phyloP scores from a whole-genome alignment of 352 stramenopile genomes.

The Blastocystis sp. region DNA sequence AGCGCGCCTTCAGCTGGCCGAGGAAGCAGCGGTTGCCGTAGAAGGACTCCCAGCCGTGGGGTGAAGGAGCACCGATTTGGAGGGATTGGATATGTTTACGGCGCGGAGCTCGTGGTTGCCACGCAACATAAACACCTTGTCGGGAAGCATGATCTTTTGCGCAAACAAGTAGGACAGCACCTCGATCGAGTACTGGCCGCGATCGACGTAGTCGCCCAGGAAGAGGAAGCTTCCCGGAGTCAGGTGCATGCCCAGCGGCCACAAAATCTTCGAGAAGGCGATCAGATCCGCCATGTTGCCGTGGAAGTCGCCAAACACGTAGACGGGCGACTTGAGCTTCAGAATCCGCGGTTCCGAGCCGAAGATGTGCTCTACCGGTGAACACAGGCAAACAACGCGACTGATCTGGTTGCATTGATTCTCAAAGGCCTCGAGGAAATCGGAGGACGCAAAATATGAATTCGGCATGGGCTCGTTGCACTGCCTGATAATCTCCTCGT shows the following conservation, averaged over 20 bases:
- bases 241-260: slow-evolving; percentile 84
- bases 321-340: slow-evolving; percentile 84
- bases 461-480: slow-evolving; percentile 62
- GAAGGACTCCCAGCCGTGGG: slow-evolving; percentile 82
- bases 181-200: slow-evolving; percentile 87
- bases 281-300: slow-evolving; percentile 87
- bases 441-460: slow-evolving; percentile 48
- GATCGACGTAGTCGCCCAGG: slow-evolving; percentile 89
- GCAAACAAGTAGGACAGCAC: slow-evolving; percentile 86
- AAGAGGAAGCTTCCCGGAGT: slow-evolving; percentile 90
- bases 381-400: not conserved
- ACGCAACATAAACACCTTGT: slow-evolving; percentile 82
- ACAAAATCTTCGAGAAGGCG: slow-evolving; percentile 91
- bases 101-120: slow-evolving; percentile 85
- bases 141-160: slow-evolving; percentile 83
- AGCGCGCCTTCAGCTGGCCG: slow-evolving; percentile 80
- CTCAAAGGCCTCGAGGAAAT: slow-evolving; percentile 62
- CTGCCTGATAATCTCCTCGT: slow-evolving; percentile 65
- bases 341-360: slow-evolving; percentile 78
- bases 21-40: slow-evolving; percentile 84
- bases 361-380: slow-evolving; percentile 56
- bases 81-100: slow-evolving; percentile 74
- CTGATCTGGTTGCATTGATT: slow-evolving; percentile 67
- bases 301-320: slow-evolving; percentile 89
- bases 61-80: not conserved